Percentiles rank a stretch among this genome's conserved stretches.
phyloP scores from a whole-genome alignment of 2,329 filamentous ascomycete species.

The Penicillium capsulatum region DNA sequence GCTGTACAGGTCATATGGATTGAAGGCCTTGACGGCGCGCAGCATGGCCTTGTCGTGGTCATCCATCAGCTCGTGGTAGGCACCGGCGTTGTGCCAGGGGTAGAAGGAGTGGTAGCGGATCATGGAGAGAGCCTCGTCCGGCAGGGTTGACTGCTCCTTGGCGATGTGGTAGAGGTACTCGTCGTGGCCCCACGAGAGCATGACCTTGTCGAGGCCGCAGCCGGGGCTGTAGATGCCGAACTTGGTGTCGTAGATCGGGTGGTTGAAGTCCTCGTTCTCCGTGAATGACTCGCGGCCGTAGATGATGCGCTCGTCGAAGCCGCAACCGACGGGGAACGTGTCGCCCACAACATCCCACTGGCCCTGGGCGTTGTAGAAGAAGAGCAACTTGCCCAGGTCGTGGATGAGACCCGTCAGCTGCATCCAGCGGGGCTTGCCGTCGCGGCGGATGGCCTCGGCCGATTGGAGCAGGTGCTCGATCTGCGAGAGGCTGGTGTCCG shows the following conservation, averaged over 20 bases:
- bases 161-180: conserved; percentile 67
- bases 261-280: conserved; percentile 67
- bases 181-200: conserved; percentile 74
- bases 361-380: conserved; percentile 66
- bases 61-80: conserved; percentile 78
- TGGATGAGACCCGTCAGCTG: conserved; percentile 48
- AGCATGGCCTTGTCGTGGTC: conserved; percentile 76
- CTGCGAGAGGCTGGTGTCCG: conserved; percentile 80
- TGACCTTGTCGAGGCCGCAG: conserved; percentile 80
- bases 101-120: conserved; percentile 93
- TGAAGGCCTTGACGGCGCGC: conserved; percentile 77
- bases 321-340: conserved; percentile 46
- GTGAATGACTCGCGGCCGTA: conserved; percentile 70
- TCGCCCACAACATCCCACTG: conserved; percentile 89
- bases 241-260: conserved; percentile 70
- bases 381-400: conserved; percentile 46
- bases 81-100: conserved; percentile 79
- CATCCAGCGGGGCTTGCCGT: conserved; percentile 53
- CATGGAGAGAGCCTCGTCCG: conserved; percentile 81
- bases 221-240: conserved; percentile 74
- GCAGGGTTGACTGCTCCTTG: conserved; percentile 75
- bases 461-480: conserved; percentile 87
- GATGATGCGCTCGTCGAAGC: conserved; percentile 66
- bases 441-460: conserved; percentile 81
- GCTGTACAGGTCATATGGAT: conserved; percentile 87